These are phyloP conservation scores for Eucalyptus shirleyi DNA, from an alignment of 345 rosid genomes.

Conservation along the genomic window DNA sequence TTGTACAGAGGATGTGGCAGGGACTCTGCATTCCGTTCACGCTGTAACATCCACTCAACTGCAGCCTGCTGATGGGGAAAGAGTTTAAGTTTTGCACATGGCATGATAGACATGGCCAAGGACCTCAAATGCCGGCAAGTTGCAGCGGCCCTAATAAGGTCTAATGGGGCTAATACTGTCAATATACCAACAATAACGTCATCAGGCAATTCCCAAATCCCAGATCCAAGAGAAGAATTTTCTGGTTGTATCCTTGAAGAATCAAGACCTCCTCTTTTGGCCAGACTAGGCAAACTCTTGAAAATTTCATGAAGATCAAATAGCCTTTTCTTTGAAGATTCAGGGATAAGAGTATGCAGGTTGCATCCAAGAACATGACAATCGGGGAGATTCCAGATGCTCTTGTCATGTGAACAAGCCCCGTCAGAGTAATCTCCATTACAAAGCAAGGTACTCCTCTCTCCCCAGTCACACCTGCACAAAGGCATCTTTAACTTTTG, in stretches of 20 bases:
- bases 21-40: slow-evolving; percentile 52
- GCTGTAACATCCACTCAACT: slow-evolving; percentile 89
- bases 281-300: slow-evolving; percentile 54
- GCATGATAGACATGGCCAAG: slow-evolving; percentile 57
- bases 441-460: slow-evolving; percentile 41
- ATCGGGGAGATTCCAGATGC: slow-evolving; percentile 51
- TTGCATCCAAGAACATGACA: slow-evolving; percentile 84
- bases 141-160: slow-evolving; percentile 58
- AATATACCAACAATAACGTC: slow-evolving; percentile 55
- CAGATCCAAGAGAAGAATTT: slow-evolving; percentile 17
- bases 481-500: not conserved
- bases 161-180: slow-evolving; percentile 36
- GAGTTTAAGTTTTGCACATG: slow-evolving; percentile 81
- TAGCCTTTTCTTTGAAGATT: slow-evolving; percentile 39
- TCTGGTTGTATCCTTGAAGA: slow-evolving; percentile 37
- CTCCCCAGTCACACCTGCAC: slow-evolving; percentile 87
- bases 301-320: slow-evolving; percentile 83
- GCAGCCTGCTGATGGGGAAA: slow-evolving; percentile 95
- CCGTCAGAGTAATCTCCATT: slow-evolving; percentile 14
- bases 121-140: slow-evolving; percentile 69
- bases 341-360: slow-evolving; percentile 26
- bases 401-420: slow-evolving; percentile 8
- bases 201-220: slow-evolving; percentile 67
- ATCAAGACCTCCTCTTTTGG: slow-evolving; percentile 10
- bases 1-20: slow-evolving; percentile 63